Evolutionary conservation across 2,329 filamentous ascomycete genomes (phyloP).

Genomic region (Diplocarpon rosae): DNA sequence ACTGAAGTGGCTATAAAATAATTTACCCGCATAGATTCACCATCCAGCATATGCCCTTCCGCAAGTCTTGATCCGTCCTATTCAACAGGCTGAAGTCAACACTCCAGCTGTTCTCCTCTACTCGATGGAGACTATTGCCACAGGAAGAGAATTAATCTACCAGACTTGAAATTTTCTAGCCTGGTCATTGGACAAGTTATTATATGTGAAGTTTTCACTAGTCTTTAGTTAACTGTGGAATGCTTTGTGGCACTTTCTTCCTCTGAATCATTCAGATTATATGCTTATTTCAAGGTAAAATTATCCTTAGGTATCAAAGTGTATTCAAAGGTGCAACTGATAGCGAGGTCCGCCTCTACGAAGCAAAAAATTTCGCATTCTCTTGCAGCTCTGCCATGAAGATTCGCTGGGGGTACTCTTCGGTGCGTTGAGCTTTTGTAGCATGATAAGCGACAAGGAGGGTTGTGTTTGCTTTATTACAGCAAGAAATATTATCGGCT

Average conservation of each 20-base stretch:
- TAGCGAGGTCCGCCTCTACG: conserved; percentile 1
- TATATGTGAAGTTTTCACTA: neutral
- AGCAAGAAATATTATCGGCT: too few relatives aligned
- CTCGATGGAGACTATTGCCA: neutral
- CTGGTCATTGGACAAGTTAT: neutral
- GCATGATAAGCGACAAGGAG: too few relatives aligned
- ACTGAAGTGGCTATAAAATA: neutral
- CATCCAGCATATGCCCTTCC: neutral
- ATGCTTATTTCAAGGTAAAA: neutral
- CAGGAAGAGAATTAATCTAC: neutral
- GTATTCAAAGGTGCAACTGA: neutral
- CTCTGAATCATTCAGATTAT: neutral
- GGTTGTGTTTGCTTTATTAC: too few relatives aligned
- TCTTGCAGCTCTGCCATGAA: too few relatives aligned
- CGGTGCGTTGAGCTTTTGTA: too few relatives aligned
- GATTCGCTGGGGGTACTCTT: too few relatives aligned
- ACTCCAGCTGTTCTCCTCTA: neutral
- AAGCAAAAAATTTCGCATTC: neutral
- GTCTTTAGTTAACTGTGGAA: neutral
- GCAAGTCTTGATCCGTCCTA: neutral
- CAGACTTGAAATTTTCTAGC: neutral
- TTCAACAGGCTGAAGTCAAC: neutral
- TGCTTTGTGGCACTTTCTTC: neutral
- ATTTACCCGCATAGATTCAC: neutral
- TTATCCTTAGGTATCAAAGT: neutral